A percentile compares a stretch with the other conserved stretches of the same genome.
Evolutionary conservation across 164 flowering plant genomes (phyloP).

Genomic region (Pachysandra terminalis): DNA sequence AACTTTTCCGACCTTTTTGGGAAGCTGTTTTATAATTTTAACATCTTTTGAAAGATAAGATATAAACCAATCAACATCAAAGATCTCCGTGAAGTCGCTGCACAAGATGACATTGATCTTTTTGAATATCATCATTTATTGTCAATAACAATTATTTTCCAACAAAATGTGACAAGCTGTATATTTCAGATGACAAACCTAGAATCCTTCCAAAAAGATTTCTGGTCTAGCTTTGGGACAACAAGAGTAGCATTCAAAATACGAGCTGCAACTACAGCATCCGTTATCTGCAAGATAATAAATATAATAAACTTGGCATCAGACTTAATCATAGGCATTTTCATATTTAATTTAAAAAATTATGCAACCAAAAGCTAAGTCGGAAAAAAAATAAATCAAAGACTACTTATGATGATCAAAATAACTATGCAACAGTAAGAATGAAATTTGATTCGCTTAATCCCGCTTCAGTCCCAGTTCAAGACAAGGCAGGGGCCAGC

Average conservation of each 20-base stretch:
- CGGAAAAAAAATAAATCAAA: background rate
- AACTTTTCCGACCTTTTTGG: conserved; percentile 50
- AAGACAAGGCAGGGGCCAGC: no score
- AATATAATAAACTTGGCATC: conserved; percentile 9
- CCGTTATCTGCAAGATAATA: conserved; percentile 63
- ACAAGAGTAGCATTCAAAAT: conserved; percentile 97
- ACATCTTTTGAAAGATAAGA: conserved; percentile 67
- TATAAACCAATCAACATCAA: conserved; percentile 81
- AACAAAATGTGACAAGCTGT: background rate
- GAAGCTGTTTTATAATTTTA: conserved; percentile 65
- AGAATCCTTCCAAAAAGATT: conserved; percentile 93
- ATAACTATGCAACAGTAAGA: no score
- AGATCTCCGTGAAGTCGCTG: conserved; percentile 81
- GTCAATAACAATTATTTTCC: conserved; percentile 1
- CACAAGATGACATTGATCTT: conserved; percentile 15
- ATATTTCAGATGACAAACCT: conserved; percentile 46
- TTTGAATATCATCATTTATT: background rate
- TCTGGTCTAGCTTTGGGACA: conserved; percentile 86
- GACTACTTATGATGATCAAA: no score
- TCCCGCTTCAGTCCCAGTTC: no score
- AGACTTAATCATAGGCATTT: background rate
- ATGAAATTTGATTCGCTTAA: no score
- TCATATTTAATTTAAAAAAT: background rate
- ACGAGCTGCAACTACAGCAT: conserved; percentile 99
- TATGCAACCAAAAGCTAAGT: background rate